These are phyloP conservation scores for Teratosphaeria pseudoeucalypti DNA, from an alignment of 2,329 filamentous ascomycete species.

Conservation along the genomic window DNA sequence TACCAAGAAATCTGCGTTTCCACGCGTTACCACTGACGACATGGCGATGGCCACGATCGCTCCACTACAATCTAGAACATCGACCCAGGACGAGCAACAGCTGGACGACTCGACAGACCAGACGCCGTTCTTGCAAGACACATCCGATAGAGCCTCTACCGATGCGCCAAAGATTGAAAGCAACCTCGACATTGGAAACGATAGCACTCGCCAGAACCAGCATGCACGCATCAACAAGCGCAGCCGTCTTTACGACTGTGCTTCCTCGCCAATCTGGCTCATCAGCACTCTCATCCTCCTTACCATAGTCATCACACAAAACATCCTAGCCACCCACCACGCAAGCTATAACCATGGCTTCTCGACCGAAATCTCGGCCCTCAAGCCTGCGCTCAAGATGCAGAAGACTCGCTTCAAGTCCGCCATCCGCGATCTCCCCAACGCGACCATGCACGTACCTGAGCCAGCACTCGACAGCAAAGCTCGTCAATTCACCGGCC, in stretches of 20 bases:
- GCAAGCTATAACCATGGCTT: background rate
- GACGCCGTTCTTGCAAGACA: background rate
- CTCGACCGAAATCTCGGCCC: background rate
- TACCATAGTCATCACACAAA: conserved; percentile 1
- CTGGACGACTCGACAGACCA: background rate
- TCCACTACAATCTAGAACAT: background rate
- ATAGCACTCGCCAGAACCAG: background rate
- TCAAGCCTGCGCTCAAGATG: conserved; percentile 2
- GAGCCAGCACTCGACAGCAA: conserved; percentile 4
- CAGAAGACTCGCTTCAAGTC: conserved; percentile 1
- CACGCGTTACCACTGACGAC: background rate
- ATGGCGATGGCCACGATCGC: background rate
- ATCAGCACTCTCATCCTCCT: conserved; percentile 1
- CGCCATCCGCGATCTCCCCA: conserved; percentile 2
- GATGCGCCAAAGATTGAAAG: background rate
- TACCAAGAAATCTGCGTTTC: background rate
- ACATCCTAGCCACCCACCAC: background rate
- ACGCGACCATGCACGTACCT: conserved; percentile 4
- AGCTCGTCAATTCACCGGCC: conserved; percentile 3
- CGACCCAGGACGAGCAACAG: background rate
- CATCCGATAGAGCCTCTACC: background rate
- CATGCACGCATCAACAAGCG: background rate
- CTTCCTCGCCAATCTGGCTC: background rate
- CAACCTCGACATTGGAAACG: background rate
- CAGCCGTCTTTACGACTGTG: background rate